phyloP scores from a whole-genome alignment of 495 filamentous ascomycete species.

The Apodospora peruviana region DNA sequence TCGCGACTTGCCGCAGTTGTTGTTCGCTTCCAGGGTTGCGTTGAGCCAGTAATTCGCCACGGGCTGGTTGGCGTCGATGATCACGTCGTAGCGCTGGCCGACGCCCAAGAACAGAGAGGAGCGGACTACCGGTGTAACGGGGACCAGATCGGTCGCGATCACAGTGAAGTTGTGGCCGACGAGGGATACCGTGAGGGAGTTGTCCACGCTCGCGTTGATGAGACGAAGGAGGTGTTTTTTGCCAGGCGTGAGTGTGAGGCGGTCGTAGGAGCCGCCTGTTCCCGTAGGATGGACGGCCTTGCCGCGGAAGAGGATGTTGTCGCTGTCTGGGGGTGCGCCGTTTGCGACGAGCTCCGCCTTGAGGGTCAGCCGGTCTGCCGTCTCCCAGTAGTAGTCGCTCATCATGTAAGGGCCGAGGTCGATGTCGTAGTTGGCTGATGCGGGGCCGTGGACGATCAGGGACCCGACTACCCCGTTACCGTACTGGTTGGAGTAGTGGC shows the following conservation, averaged over 20 bases:
- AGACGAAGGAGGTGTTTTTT: constrained; percentile 50
- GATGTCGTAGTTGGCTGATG: constrained; percentile 45
- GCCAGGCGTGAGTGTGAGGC: constrained; percentile 33
- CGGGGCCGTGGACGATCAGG: constrained; percentile 44
- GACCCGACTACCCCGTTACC: constrained; percentile 45
- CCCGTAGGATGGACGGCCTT: constrained; percentile 32
- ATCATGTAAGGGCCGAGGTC: constrained; percentile 46
- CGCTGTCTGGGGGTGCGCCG: constrained; percentile 20
- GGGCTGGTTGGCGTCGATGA: constrained; percentile 53
- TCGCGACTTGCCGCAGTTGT: constrained; percentile 19
- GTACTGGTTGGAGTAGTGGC: constrained; percentile 53
- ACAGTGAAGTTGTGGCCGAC: constrained; percentile 51
- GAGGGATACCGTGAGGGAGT: constrained; percentile 42
- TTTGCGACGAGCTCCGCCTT: constrained; percentile 12
- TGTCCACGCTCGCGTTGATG: constrained; percentile 51
- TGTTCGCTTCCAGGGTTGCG: constrained; percentile 22
- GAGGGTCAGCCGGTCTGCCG: constrained; percentile 20
- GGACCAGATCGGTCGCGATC: constrained; percentile 47
- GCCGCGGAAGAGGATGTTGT: constrained; percentile 33
- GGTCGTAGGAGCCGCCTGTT: constrained; percentile 24
- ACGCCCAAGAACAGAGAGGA: constrained; percentile 50
- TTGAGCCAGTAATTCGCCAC: constrained; percentile 56
- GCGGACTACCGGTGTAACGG: constrained; percentile 41
- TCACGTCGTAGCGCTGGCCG: constrained; percentile 67
- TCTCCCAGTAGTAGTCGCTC: constrained; percentile 43